Evolutionary conservation across 176 grass and related monocot species (phyloP).

Genomic region (Carex pumila): DNA sequence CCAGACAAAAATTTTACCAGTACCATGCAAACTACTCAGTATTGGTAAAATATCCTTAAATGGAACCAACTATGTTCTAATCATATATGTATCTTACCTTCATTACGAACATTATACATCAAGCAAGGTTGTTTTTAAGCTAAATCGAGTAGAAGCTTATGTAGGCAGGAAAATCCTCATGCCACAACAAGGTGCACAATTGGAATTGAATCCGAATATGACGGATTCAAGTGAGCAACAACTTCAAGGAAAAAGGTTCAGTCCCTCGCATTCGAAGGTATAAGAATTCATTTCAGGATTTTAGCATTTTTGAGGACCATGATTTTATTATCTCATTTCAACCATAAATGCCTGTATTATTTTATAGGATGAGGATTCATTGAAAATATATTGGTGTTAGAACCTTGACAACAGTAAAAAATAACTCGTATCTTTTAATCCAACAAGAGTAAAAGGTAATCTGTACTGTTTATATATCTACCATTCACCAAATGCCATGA

Average conservation of each 20-base stretch:
- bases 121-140: neutral
- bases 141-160: conserved; percentile 13
- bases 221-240: conserved; percentile 24
- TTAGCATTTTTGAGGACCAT: neutral
- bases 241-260: conserved; percentile 22
- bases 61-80: neutral
- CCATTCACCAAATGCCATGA: too few species aligned
- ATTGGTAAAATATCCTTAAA: neutral
- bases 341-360: neutral
- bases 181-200: conserved; percentile 29
- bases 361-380: neutral
- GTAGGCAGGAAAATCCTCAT: conserved; percentile 16
- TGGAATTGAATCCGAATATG: conserved; percentile 24
- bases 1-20: neutral
- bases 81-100: neutral
- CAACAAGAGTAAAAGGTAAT: too few species aligned
- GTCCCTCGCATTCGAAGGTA: conserved; percentile 35
- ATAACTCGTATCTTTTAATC: too few species aligned
- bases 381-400: too few species aligned
- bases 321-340: neutral
- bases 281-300: neutral
- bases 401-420: too few species aligned
- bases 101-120: neutral
- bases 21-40: neutral
- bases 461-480: too few species aligned